Evolutionary conservation across 2,329 filamentous ascomycete species (phyloP).

Genomic region (Aspergillus awamori): DNA sequence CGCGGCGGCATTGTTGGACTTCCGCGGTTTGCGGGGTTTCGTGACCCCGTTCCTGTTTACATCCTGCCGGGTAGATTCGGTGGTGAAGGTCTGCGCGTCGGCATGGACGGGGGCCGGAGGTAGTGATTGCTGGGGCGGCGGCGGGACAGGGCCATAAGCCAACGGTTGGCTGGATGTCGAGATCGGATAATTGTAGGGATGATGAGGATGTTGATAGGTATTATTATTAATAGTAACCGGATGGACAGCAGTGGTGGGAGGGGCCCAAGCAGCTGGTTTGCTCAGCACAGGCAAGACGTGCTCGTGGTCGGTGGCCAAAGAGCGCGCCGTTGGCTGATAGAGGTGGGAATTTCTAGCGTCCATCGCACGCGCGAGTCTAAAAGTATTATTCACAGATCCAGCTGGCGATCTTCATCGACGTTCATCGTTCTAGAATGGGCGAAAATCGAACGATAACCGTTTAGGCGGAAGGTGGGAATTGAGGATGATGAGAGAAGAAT

Average conservation of each 20-base stretch:
- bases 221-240: slow-evolving; percentile 12
- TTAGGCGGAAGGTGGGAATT: slow-evolving; percentile 1
- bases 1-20: slow-evolving; percentile 30
- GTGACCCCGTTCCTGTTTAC: slow-evolving; percentile 27
- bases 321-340: slow-evolving; percentile 21
- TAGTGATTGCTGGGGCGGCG: slow-evolving; percentile 12
- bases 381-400: slow-evolving; percentile 22
- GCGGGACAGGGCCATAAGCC: slow-evolving; percentile 15
- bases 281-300: slow-evolving; percentile 34
- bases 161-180: slow-evolving; percentile 11
- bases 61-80: slow-evolving; percentile 16
- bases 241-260: slow-evolving; percentile 5
- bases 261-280: slow-evolving; percentile 26
- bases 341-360: slow-evolving; percentile 33
- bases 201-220: slow-evolving; percentile 10
- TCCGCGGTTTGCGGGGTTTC: slow-evolving; percentile 41
- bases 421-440: slow-evolving; percentile 24
- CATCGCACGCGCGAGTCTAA: slow-evolving; percentile 30
- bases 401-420: slow-evolving; percentile 24
- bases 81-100: not conserved
- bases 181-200: slow-evolving; percentile 21
- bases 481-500: slow-evolving; percentile 10
- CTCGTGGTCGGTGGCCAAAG: slow-evolving; percentile 26
- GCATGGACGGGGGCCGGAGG: slow-evolving; percentile 12
- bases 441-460: slow-evolving; percentile 1